These are phyloP conservation scores for Cercophora newfieldiana DNA, from an alignment of 495 filamentous ascomycete species.

Conservation along the genomic window DNA sequence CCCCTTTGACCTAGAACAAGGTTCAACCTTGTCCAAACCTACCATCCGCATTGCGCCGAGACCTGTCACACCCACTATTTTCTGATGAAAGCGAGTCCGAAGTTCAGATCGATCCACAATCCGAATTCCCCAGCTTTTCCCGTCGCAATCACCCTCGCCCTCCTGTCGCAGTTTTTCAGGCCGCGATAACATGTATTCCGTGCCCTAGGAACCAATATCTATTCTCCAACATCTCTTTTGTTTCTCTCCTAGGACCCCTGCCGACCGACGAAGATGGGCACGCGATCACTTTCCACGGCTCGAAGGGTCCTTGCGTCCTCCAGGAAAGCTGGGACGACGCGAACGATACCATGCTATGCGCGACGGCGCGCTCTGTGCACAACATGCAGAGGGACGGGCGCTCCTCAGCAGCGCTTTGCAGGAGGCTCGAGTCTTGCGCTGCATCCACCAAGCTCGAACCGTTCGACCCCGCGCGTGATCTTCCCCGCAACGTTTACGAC, in stretches of 20 bases:
- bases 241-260: not conserved
- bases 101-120: not conserved
- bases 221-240: not conserved
- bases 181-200: slow-evolving; percentile 15
- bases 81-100: not conserved
- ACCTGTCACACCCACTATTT: not conserved
- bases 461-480: not conserved
- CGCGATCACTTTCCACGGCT: not conserved
- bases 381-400: slow-evolving; percentile 13
- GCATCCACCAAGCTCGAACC: not conserved
- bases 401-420: not conserved
- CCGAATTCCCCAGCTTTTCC: not conserved
- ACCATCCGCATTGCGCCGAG: not conserved
- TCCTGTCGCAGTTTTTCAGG: not conserved
- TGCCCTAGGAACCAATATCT: slow-evolving; percentile 11
- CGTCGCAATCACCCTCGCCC: not conserved
- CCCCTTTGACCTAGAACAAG: slow-evolving; percentile 10
- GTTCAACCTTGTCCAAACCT: slow-evolving; percentile 5
- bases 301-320: not conserved
- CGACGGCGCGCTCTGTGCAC: slow-evolving; percentile 23
- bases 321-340: not conserved
- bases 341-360: not conserved
- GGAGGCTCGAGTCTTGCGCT: not conserved
- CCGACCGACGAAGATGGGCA: not conserved
- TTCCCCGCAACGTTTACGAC: slow-evolving; percentile 12